Evolutionary conservation across 148 eudicot species (phyloP).

Genomic region (Fagopyrum tataricum): DNA sequence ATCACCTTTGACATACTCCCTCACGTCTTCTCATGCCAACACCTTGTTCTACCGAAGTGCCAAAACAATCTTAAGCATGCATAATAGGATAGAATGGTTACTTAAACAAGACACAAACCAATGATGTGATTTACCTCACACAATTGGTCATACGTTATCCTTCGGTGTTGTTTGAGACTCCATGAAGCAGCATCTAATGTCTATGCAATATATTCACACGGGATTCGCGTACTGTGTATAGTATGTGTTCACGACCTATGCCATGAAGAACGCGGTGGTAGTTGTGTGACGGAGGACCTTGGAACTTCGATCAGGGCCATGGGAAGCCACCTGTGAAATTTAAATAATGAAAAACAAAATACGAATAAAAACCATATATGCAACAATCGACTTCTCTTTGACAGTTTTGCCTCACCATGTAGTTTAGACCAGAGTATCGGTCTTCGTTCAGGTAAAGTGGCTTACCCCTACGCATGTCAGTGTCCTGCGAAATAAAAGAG

Average conservation of each 20-base stretch:
- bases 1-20: background rate
- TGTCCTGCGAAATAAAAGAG: constrained; percentile 55
- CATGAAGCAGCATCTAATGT: background rate
- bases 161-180: background rate
- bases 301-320: constrained; percentile 81
- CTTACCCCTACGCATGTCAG: constrained; percentile 76
- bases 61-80: background rate
- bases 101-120: background rate
- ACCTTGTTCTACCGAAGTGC: background rate
- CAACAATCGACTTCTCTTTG: background rate
- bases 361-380: background rate
- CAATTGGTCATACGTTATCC: background rate
- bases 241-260: constrained; percentile 27
- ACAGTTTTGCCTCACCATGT: constrained; percentile 52
- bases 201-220: constrained; percentile 12
- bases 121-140: background rate
- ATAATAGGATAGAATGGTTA: background rate
- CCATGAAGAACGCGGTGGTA: constrained; percentile 49
- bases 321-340: constrained; percentile 74
- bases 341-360: background rate
- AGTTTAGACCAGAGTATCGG: constrained; percentile 82
- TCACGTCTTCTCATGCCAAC: background rate
- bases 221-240: background rate
- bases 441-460: constrained; percentile 83
- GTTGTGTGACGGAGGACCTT: constrained; percentile 80